Evolutionary conservation across 768 basidiomycete species (phyloP).

Genomic region (Podaxis sp.): DNA sequence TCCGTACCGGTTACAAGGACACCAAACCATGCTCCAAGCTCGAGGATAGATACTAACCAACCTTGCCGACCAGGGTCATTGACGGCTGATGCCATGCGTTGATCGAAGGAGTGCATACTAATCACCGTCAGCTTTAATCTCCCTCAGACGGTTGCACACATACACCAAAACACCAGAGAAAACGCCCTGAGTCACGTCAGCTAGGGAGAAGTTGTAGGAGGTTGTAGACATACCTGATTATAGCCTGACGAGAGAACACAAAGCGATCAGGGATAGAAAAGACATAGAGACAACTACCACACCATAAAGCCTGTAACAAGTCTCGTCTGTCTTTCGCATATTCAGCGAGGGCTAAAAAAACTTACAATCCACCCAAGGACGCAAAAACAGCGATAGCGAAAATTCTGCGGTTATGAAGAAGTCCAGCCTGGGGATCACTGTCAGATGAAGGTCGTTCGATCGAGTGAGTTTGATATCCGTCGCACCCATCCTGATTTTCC

Average conservation of each 20-base stretch:
- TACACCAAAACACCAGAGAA: constrained; percentile 75
- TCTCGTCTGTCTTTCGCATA: constrained; percentile 5
- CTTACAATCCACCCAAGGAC: constrained; percentile 74
- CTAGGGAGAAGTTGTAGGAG: background rate
- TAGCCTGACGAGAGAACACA: constrained; percentile 43
- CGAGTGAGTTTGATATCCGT: constrained; percentile 20
- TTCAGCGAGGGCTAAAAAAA: constrained; percentile 16
- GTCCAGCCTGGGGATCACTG: constrained; percentile 45
- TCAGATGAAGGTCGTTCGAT: background rate
- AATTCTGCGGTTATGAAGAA: constrained; percentile 63
- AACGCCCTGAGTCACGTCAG: constrained; percentile 49
- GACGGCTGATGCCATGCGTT: constrained; percentile 58
- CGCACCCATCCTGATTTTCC: constrained; percentile 68
- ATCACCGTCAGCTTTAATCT: background rate
- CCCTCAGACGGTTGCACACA: constrained; percentile 16
- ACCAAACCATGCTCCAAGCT: constrained; percentile 76
- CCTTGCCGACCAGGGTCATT: constrained; percentile 55
- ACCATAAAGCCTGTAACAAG: constrained; percentile 57
- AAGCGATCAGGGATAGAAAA: background rate
- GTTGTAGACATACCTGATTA: constrained; percentile 47
- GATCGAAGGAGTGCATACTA: constrained; percentile 52
- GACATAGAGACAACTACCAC: constrained; percentile 12
- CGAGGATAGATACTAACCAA: constrained; percentile 73
- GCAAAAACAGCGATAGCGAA: constrained; percentile 76
- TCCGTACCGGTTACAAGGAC: constrained; percentile 61